Percentiles rank a stretch among this genome's conserved stretches.
phyloP scores from a whole-genome alignment of 805 yeast species.

The Candida montana region DNA sequence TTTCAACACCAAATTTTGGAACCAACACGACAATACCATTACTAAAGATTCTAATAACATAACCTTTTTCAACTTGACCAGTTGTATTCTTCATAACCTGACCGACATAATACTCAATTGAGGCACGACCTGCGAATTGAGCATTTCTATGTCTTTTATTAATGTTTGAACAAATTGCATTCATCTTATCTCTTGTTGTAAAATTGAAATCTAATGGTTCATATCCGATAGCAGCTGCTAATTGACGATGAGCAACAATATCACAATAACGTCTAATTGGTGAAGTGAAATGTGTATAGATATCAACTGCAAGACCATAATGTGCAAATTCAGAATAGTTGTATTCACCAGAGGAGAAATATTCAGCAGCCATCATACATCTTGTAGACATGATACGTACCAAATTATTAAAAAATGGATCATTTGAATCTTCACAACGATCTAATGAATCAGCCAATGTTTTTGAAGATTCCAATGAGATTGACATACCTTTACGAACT shows the following conservation, averaged over 20 bases:
- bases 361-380: constrained; percentile 99
- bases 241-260: constrained; percentile 92
- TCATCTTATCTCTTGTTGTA: constrained; percentile 88
- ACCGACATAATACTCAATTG: constrained; percentile 96
- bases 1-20: constrained; percentile 94
- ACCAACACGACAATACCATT: constrained; percentile 94
- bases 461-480: constrained; percentile 80
- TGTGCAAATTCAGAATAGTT: constrained; percentile 91
- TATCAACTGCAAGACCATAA: constrained; percentile 96
- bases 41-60: constrained; percentile 84
- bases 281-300: constrained; percentile 96
- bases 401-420: constrained; percentile 88
- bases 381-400: constrained; percentile 96
- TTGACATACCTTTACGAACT: constrained; percentile 66
- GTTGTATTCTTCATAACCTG: constrained; percentile 77
- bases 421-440: constrained; percentile 73
- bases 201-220: constrained; percentile 78
- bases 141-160: constrained; percentile 95
- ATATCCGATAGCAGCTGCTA: constrained; percentile 97
- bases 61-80: constrained; percentile 72
- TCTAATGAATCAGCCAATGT: constrained; percentile 93
- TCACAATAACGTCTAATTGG: constrained; percentile 98
- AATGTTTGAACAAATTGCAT: constrained; percentile 78
- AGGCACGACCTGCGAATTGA: constrained; percentile 97
- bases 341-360: constrained; percentile 85